Evolutionary conservation across 129 eudicot genomes (phyloP).

Genomic region (Artemisia argyi): DNA sequence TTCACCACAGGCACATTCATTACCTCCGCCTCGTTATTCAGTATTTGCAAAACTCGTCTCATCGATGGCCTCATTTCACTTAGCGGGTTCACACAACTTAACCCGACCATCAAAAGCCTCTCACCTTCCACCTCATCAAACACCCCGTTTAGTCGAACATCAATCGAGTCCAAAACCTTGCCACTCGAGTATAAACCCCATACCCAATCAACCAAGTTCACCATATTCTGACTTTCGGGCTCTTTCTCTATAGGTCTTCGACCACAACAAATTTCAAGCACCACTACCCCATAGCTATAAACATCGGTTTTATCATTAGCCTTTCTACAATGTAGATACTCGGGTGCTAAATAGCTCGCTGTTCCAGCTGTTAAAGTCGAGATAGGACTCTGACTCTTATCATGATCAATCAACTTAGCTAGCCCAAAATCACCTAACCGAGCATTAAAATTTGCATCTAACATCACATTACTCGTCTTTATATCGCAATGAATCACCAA

Average conservation of each 20-base stretch:
- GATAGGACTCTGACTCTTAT: constrained; percentile 75
- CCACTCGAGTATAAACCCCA: constrained; percentile 71
- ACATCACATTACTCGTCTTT: constrained; percentile 79
- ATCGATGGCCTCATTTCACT: constrained; percentile 69
- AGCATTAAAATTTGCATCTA: constrained; percentile 60
- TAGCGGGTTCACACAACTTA: constrained; percentile 83
- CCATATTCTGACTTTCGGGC: constrained; percentile 37
- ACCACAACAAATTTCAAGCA: constrained; percentile 80
- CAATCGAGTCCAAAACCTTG: constrained; percentile 57
- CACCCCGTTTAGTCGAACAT: constrained; percentile 47
- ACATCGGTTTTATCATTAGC: constrained; percentile 83
- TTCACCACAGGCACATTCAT: constrained; percentile 49
- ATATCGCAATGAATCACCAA: constrained; percentile 85
- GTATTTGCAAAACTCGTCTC: constrained; percentile 83
- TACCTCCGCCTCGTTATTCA: constrained; percentile 53
- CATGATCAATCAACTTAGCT: constrained; percentile 77
- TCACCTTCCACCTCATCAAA: constrained; percentile 49
- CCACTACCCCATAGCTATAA: constrained; percentile 80
- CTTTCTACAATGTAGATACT: constrained; percentile 81
- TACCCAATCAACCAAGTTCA: constrained; percentile 86
- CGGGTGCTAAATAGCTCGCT: constrained; percentile 84
- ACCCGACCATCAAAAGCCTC: constrained; percentile 67
- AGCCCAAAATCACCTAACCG: constrained; percentile 85
- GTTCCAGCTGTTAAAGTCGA: constrained; percentile 90
- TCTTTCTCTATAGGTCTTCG: constrained; percentile 75